phyloP scores from a whole-genome alignment of 768 basidiomycete species.

The Leucocoprinus birnbaumii region DNA sequence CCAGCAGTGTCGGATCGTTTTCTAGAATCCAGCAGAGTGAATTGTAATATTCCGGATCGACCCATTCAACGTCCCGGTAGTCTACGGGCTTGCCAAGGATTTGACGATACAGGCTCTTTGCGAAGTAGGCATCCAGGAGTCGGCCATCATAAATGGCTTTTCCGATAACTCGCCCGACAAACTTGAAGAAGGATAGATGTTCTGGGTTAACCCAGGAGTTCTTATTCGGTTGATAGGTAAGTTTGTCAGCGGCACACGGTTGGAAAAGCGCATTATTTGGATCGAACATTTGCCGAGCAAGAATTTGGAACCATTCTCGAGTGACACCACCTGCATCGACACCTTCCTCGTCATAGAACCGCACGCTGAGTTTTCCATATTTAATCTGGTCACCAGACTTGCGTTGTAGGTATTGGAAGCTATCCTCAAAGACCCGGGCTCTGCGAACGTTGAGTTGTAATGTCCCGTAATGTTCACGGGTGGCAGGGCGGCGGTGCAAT shows the following conservation, averaged over 20 bases:
- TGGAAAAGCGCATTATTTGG: constrained; percentile 98
- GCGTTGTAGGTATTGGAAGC: constrained; percentile 87
- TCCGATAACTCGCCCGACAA: constrained; percentile 95
- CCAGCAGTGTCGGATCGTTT: constrained; percentile 84
- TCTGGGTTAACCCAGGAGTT: constrained; percentile 94
- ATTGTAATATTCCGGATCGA: constrained; percentile 98
- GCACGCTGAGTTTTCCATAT: constrained; percentile 93
- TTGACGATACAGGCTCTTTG: constrained; percentile 94
- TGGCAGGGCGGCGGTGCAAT: constrained; percentile 77
- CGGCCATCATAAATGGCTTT: constrained; percentile 98
- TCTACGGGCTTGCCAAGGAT: constrained; percentile 92
- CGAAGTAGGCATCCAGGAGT: constrained; percentile 96
- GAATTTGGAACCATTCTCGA: constrained; percentile 97
- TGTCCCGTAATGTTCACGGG: constrained; percentile 78
- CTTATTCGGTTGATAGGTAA: constrained; percentile 96
- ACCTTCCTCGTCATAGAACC: constrained; percentile 96
- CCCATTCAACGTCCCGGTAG: constrained; percentile 95
- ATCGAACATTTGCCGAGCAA: constrained; percentile 98
- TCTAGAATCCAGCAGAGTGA: constrained; percentile 98
- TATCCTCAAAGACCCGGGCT: constrained; percentile 94
- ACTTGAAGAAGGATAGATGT: constrained; percentile 97
- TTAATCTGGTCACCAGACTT: constrained; percentile 96
- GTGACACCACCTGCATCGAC: constrained; percentile 99
- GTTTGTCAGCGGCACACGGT: constrained; percentile 91
- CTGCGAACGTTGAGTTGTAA: constrained; percentile 88